Conservation (phyloP, 2,329 filamentous ascomycete species). For the Setomelanomma holmii region DNA sequence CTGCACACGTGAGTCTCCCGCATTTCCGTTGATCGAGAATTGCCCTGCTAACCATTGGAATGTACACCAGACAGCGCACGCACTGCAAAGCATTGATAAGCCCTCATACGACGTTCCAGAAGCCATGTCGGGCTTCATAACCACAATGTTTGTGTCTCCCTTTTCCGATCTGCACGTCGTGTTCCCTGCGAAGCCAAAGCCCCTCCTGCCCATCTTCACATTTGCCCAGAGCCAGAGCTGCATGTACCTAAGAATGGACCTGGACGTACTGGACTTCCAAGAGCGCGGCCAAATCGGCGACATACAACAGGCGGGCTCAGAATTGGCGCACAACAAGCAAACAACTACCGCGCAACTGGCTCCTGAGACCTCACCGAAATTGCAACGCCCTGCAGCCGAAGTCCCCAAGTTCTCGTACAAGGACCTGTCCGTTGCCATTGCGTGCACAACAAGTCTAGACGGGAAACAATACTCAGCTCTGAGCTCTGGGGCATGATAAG, state of each 20-base stretch:
- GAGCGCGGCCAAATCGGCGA: slow-evolving; percentile 15
- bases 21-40: slow-evolving; percentile 30
- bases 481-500: slow-evolving; percentile 16
- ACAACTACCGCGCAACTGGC: slow-evolving; percentile 6
- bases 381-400: slow-evolving; percentile 30
- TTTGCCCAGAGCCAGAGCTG: slow-evolving; percentile 54
- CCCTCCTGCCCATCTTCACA: slow-evolving; percentile 54
- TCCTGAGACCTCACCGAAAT: slow-evolving; percentile 4
- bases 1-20: background rate
- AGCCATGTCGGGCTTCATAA: slow-evolving; percentile 78
- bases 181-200: slow-evolving; percentile 42
- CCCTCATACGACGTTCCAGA: slow-evolving; percentile 14
- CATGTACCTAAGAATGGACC: slow-evolving; percentile 30
- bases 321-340: background rate
- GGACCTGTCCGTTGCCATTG: slow-evolving; percentile 21
- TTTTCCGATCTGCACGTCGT: slow-evolving; percentile 38
- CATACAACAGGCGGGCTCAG: slow-evolving; percentile 13
- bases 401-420: slow-evolving; percentile 46
- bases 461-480: slow-evolving; percentile 10
- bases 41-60: slow-evolving; percentile 45
- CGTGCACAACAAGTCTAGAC: slow-evolving; percentile 8
- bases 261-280: slow-evolving; percentile 23
- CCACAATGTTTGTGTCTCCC: slow-evolving; percentile 73
- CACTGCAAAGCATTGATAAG: slow-evolving; percentile 27
- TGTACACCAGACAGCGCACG: slow-evolving; percentile 29